A percentile compares a stretch with the other conserved stretches of the same genome.
Evolutionary conservation across 164 flowering plant species (phyloP).

Genomic region (Chimonanthus praecox): DNA sequence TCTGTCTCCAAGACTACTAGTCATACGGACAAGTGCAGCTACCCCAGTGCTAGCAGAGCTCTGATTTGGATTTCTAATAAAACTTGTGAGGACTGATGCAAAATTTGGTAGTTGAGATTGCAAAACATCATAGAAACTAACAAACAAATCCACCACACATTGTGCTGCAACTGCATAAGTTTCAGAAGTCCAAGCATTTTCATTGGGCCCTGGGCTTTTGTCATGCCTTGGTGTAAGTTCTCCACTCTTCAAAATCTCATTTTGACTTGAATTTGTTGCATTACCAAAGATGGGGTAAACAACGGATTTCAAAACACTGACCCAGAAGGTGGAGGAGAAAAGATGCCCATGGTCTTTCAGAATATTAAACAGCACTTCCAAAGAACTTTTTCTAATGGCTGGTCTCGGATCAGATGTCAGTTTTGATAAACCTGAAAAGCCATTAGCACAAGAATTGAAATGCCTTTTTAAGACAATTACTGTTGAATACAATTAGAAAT

Average conservation of each 20-base stretch:
- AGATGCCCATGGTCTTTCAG: conserved; percentile 95
- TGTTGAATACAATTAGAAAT: neutral
- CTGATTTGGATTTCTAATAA: conserved; percentile 53
- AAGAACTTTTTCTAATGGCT: conserved; percentile 79
- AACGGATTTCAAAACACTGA: conserved; percentile 50
- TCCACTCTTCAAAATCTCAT: conserved; percentile 21
- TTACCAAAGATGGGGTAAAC: conserved; percentile 62
- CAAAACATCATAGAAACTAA: conserved; percentile 54
- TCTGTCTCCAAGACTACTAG: conserved; percentile 48
- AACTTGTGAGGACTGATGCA: conserved; percentile 54
- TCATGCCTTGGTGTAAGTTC: conserved; percentile 21
- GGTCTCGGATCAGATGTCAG: conserved; percentile 86
- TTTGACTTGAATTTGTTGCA: conserved; percentile 25
- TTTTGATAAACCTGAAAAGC: conserved; percentile 78
- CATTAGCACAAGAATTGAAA: conserved; percentile 3
- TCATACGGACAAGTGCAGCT: conserved; percentile 62
- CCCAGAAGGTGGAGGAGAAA: conserved; percentile 77
- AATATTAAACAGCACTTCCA: conserved; percentile 95
- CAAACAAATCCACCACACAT: conserved; percentile 72
- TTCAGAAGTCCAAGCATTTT: conserved; percentile 70
- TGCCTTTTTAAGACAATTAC: neutral
- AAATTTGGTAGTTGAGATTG: conserved; percentile 58
- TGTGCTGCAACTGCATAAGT: conserved; percentile 68
- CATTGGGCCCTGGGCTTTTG: conserved; percentile 28
- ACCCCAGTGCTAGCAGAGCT: conserved; percentile 74